Conservation (phyloP, 768 basidiomycete genomes). For the Hygrocybe punicea region DNA sequence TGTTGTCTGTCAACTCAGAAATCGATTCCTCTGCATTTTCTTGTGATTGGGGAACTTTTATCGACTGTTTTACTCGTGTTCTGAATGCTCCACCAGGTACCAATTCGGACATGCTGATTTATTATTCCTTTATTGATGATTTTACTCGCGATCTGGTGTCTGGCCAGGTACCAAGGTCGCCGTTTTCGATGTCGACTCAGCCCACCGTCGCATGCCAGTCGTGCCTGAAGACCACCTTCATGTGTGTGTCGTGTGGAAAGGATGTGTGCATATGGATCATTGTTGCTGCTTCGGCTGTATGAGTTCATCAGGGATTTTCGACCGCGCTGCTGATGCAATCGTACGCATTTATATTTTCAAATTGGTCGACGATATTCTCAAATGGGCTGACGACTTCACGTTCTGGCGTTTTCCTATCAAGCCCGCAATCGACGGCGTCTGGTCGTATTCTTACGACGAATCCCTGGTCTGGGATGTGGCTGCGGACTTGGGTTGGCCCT, state of each 20-base stretch:
- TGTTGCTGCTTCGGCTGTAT: too few relatives aligned
- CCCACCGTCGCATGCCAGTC: background rate
- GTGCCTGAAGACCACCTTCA: background rate
- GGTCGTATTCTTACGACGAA: conserved; percentile 1
- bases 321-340: too few relatives aligned
- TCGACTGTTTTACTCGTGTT: background rate
- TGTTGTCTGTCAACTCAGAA: background rate
- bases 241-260: background rate
- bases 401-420: too few relatives aligned
- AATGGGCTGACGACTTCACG: too few relatives aligned
- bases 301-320: too few relatives aligned
- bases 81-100: background rate
- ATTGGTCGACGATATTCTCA: too few relatives aligned
- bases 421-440: background rate
- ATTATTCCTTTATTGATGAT: too few relatives aligned
- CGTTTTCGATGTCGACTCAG: background rate
- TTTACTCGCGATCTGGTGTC: too few relatives aligned
- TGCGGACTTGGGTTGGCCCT: background rate
- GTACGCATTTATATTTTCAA: too few relatives aligned
- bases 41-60: background rate
- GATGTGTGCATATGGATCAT: background rate
- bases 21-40: conserved; percentile 15
- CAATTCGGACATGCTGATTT: too few relatives aligned
- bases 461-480: background rate
- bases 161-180: background rate